Conservation (phyloP, 371 early-diverging fungal species). For the Thermomucor indicae-seudaticae region DNA sequence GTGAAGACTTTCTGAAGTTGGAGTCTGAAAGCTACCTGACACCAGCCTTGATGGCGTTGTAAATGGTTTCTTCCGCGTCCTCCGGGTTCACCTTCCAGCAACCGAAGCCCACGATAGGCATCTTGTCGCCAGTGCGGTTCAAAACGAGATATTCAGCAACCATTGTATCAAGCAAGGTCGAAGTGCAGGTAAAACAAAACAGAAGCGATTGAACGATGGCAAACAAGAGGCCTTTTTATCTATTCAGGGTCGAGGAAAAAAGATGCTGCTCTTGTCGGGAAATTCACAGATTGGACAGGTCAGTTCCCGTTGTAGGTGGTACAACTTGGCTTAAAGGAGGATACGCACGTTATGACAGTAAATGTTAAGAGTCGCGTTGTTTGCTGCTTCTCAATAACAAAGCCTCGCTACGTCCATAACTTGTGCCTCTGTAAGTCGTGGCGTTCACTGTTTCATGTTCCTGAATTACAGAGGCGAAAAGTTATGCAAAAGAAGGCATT, state of each 20-base stretch:
- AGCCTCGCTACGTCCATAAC: background rate
- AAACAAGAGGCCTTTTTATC: background rate
- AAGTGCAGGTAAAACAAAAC: background rate
- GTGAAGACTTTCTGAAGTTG: too few relatives aligned
- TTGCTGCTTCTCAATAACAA: too few relatives aligned
- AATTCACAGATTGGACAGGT: background rate
- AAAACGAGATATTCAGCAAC: constrained; percentile 13
- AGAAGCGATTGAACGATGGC: background rate
- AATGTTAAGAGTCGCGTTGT: too few relatives aligned
- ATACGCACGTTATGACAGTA: too few relatives aligned
- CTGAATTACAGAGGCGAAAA: too few relatives aligned
- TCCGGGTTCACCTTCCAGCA: constrained; percentile 30
- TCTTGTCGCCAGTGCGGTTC: constrained; percentile 38
- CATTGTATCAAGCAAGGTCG: constrained; percentile 1
- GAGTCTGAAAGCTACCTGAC: too few relatives aligned
- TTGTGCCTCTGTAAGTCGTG: background rate
- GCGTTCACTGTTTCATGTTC: too few relatives aligned
- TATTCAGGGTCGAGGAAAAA: background rate
- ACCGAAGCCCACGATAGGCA: constrained; percentile 45
- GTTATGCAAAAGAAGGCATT: too few relatives aligned
- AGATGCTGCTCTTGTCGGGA: background rate
- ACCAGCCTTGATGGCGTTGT: constrained; percentile 47
- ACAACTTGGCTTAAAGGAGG: background rate
- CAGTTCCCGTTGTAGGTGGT: background rate
- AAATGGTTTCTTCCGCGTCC: constrained; percentile 38